Evolutionary conservation across 129 eudicot genomes (phyloP).

Genomic region (Heracleum sosnowskyi): DNA sequence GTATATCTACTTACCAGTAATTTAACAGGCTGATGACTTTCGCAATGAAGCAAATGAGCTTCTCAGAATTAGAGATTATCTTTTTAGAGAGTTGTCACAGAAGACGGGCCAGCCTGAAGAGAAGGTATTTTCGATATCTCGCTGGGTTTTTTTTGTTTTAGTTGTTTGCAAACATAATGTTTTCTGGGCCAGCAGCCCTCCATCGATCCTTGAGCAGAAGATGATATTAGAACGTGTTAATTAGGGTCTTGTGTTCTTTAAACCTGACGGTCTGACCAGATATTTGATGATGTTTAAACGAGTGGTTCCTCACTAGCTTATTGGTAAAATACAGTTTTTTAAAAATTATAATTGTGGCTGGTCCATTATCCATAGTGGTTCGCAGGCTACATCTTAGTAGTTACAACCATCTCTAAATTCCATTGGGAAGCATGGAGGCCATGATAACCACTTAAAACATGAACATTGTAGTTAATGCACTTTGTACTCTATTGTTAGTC

Average conservation of each 20-base stretch:
- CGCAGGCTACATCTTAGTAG: neutral
- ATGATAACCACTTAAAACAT: neutral
- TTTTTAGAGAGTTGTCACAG: constrained; percentile 65
- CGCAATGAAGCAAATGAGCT: constrained; percentile 73
- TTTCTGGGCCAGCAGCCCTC: no score
- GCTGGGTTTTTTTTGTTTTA: no score
- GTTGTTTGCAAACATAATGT: no score
- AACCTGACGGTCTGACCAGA: constrained; percentile 11
- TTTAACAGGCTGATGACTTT: constrained; percentile 69
- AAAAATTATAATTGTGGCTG: neutral
- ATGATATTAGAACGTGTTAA: no score
- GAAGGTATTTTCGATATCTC: no score
- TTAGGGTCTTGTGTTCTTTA: no score
- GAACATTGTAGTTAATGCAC: neutral
- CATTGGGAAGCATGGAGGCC: neutral
- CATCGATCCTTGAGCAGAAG: no score
- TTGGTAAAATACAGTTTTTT: neutral
- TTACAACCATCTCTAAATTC: neutral
- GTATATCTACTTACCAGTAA: neutral
- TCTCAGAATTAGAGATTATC: constrained; percentile 72
- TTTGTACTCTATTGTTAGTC: no score
- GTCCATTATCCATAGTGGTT: neutral
- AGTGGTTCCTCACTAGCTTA: neutral
- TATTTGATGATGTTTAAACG: neutral
- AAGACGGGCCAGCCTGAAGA: no score